phyloP scores from a whole-genome alignment of 129 eudicot genomes.

The Pseudognaphalium luteoalbum region DNA sequence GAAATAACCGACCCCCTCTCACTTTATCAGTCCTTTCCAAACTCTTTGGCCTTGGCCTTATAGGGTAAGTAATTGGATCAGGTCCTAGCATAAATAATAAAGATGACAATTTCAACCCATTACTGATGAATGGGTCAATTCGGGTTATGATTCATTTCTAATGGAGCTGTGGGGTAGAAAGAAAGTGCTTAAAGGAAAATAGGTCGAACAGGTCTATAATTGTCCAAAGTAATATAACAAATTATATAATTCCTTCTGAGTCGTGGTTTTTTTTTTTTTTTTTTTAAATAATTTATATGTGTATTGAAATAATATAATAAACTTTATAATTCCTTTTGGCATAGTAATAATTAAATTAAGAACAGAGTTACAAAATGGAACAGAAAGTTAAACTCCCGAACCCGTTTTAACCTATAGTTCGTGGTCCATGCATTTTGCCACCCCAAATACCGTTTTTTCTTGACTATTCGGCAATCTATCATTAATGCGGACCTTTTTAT shows the following conservation, averaged over 20 bases:
- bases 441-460: not conserved
- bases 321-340: not conserved
- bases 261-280: not conserved
- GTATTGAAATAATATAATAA: not conserved
- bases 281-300: not conserved
- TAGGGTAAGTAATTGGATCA: not conserved
- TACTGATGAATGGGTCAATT: not conserved
- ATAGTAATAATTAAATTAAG: no score
- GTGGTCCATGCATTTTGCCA: not conserved
- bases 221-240: not conserved
- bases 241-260: slow-evolving; percentile 17
- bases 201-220: not conserved
- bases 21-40: slow-evolving; percentile 38
- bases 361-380: not conserved
- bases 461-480: not conserved
- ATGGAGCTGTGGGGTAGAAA: not conserved
- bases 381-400: not conserved
- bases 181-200: not conserved
- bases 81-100: not conserved
- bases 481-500: not conserved
- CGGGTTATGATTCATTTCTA: not conserved
- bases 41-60: slow-evolving; percentile 47
- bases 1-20: slow-evolving; percentile 45
- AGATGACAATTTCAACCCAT: not conserved
- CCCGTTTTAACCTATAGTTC: not conserved